These are phyloP conservation scores for Trypanosoma theileri DNA, from an alignment of 208 protist genomes.

Conservation along the genomic window DNA sequence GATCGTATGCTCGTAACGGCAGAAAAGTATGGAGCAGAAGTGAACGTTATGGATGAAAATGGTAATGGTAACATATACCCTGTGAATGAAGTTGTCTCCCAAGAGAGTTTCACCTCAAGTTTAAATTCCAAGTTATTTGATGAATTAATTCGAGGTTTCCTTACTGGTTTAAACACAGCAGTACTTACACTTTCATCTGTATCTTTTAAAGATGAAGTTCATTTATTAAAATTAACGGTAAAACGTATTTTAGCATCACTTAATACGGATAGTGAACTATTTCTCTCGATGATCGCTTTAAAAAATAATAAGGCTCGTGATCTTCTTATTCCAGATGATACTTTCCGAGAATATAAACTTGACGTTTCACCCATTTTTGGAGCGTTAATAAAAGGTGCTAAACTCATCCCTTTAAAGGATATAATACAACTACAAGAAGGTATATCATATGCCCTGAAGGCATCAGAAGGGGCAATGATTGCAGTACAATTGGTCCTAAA, in stretches of 20 bases:
- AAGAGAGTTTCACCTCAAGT: background rate
- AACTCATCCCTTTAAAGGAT: background rate
- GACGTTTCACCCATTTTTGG: background rate
- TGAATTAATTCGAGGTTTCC: background rate
- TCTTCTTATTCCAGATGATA: background rate
- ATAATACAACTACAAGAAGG: background rate
- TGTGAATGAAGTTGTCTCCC: background rate
- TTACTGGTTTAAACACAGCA: background rate
- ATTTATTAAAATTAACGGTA: background rate
- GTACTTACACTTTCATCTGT: background rate
- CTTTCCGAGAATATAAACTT: background rate
- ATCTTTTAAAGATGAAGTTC: background rate
- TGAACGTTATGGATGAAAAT: background rate
- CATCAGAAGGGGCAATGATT: background rate
- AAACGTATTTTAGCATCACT: background rate
- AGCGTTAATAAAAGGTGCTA: background rate
- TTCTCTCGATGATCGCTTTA: background rate
- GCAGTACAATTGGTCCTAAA: background rate
- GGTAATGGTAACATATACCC: background rate
- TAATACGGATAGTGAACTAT: background rate
- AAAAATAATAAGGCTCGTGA: background rate
- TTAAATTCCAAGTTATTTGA: background rate
- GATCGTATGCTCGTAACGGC: background rate
- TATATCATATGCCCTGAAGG: too few species aligned
- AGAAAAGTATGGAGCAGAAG: background rate